phyloP scores from a whole-genome alignment of 257 asterid species.

The Penstemon barbatus region DNA sequence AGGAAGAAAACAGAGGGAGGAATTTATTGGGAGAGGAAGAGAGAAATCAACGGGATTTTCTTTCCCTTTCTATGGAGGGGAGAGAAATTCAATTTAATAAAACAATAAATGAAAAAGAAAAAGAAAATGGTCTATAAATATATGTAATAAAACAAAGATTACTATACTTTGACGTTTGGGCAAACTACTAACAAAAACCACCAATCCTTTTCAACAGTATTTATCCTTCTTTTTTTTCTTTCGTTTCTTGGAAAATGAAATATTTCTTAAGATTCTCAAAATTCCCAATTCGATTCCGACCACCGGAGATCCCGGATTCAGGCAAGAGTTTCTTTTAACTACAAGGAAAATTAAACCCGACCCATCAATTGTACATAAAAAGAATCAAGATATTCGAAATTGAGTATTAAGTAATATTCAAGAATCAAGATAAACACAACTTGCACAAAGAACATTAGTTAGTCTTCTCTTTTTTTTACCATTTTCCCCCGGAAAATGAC shows the following conservation, averaged over 20 bases:
- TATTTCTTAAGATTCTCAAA: background rate
- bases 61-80: slow-evolving; percentile 32
- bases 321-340: slow-evolving; percentile 28
- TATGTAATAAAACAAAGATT: slow-evolving; percentile 20
- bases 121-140: background rate
- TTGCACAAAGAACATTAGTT: too few relatives aligned
- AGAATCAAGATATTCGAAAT: too few relatives aligned
- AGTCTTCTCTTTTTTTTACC: too few relatives aligned
- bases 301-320: slow-evolving; percentile 41
- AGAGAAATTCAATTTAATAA: slow-evolving; percentile 19
- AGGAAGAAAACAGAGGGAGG: slow-evolving; percentile 30
- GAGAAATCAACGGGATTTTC: slow-evolving; percentile 79
- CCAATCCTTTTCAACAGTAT: slow-evolving; percentile 25
- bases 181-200: slow-evolving; percentile 49
- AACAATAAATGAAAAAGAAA: background rate
- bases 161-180: slow-evolving; percentile 66
- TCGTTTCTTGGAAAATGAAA: background rate
- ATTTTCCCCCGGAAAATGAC: too few relatives aligned
- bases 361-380: too few relatives aligned
- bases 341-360: too few relatives aligned
- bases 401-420: too few relatives aligned
- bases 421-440: too few relatives aligned
- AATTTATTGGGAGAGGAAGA: slow-evolving; percentile 43
- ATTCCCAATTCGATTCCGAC: slow-evolving; percentile 29
- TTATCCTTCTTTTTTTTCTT: too few relatives aligned